phyloP scores from a whole-genome alignment of 1,284 basidiomycete genomes.

The Ustilago loliicola region DNA sequence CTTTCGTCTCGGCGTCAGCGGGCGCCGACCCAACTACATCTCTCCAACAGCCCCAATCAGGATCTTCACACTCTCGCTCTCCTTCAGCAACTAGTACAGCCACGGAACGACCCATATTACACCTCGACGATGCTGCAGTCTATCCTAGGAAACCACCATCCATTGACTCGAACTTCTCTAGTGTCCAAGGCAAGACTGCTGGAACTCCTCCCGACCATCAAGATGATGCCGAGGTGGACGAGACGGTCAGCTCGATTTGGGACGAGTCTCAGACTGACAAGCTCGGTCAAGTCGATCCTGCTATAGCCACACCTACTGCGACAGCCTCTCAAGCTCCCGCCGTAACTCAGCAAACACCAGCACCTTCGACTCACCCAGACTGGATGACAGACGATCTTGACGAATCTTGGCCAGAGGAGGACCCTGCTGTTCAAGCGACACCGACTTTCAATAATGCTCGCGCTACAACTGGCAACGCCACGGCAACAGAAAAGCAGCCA shows the following conservation, averaged over 20 bases:
- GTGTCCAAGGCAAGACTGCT: constrained; percentile 51
- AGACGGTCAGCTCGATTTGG: constrained; percentile 44
- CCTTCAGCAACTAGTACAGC: constrained; percentile 28
- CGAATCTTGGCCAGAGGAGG: constrained; percentile 50
- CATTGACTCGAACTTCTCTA: constrained; percentile 52
- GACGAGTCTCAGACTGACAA: constrained; percentile 29
- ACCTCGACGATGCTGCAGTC: constrained; percentile 7
- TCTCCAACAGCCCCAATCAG: neutral
- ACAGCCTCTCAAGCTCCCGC: neutral
- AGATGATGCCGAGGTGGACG: constrained; percentile 6
- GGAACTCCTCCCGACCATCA: constrained; percentile 35
- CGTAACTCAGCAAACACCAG: neutral
- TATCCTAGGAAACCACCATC: constrained; percentile 38
- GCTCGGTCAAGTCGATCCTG: constrained; percentile 3
- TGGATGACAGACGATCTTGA: constrained; percentile 59
- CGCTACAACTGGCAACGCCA: neutral
- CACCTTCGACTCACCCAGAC: constrained; percentile 21
- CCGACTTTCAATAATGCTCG: neutral
- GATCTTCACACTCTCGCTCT: constrained; percentile 20
- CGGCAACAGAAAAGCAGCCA: neutral
- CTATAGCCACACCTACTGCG: neutral
- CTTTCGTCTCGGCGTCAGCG: constrained; percentile 29
- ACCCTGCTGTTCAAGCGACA: constrained; percentile 4
- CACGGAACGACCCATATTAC: constrained; percentile 22
- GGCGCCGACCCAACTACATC: constrained; percentile 5